phyloP scores from a whole-genome alignment of 2,329 filamentous ascomycete genomes.

The Exophiala oligosperma region DNA sequence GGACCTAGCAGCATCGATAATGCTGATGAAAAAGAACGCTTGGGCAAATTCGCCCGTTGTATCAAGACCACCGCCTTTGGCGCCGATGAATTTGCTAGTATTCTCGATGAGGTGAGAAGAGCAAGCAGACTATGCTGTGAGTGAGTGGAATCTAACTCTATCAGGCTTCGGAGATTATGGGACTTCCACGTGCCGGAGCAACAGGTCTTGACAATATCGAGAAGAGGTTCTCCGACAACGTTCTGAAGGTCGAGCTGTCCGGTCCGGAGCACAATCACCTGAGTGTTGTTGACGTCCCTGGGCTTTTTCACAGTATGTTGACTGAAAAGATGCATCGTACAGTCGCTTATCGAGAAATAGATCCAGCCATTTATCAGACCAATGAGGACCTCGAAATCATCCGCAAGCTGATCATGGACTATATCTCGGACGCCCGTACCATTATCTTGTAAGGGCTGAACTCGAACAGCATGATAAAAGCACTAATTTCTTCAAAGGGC shows the following conservation, averaged over 20 bases:
- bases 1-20: conserved; percentile 16
- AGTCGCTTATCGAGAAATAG: not conserved
- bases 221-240: conserved; percentile 41
- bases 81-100: conserved; percentile 1
- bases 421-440: conserved; percentile 44
- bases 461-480: not conserved
- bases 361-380: conserved; percentile 30
- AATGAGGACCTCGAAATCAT: conserved; percentile 47
- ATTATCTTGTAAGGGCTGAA: conserved; percentile 45
- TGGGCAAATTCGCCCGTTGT: conserved; percentile 3
- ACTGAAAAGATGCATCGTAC: conserved; percentile 16
- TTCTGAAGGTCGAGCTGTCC: conserved; percentile 43
- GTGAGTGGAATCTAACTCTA: not conserved
- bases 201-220: not conserved
- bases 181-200: conserved; percentile 1
- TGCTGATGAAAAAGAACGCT: conserved; percentile 5
- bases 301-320: conserved; percentile 36
- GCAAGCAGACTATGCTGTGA: not conserved
- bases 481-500: conserved; percentile 35
- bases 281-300: conserved; percentile 48
- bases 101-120: conserved; percentile 7
- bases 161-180: conserved; percentile 3
- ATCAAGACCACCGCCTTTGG: conserved; percentile 5
- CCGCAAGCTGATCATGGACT: conserved; percentile 44
- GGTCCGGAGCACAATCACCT: conserved; percentile 41